Base-by-base conservation (phyloP, 2,329 filamentous ascomycete genomes). In the Botrytis hyacinthi region DNA sequence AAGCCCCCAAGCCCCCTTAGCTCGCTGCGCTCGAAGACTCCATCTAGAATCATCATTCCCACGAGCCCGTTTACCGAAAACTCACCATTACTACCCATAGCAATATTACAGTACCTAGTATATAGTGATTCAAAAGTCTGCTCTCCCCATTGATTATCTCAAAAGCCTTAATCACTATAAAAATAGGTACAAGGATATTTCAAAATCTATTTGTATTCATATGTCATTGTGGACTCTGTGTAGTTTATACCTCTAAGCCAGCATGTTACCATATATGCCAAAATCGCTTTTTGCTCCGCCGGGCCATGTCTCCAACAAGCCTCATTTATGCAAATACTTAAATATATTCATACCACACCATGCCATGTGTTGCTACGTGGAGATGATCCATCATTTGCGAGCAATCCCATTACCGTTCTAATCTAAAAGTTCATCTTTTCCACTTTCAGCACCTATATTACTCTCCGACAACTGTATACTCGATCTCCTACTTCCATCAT, bases 381-480 rank as follows among this genome's bases (percentile, higher is more conserved):
- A 51, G 37, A 42, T 46, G 26, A n/a, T 32, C 57, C 16, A 8
- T 10, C 69, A 16, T 40, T 46, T 8, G 9, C 40, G 35, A n/a
- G 29, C 22, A 37, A 29, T 18, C 29, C 26, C 9, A 8, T 44
- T 29, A n/a, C 22, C 29, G 9, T 9, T 22, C 37, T 59, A 68
- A 40, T 57, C 35, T 66, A 35, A 22, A n/a, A 70, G 42, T 32
- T 72, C 71, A 60, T 73, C 71, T 60, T n/a, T 32, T 60, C 54
- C 71, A 61, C 42, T 70, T 10, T 70, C 65, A 48, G 16, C 20
- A 42, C 51, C 65, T 51, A 57, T 35, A 29, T 61, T 54, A 3
- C 57, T 46, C 29, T 73, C 71, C 26, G 65, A 70, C 26, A 70
- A 70, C 18, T 67, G 70, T 16, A 72, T n/a, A 60, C 70, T 72